phyloP scores from a whole-genome alignment of 2,329 filamentous ascomycete genomes.

The Trichoderma atrobrunneum region DNA sequence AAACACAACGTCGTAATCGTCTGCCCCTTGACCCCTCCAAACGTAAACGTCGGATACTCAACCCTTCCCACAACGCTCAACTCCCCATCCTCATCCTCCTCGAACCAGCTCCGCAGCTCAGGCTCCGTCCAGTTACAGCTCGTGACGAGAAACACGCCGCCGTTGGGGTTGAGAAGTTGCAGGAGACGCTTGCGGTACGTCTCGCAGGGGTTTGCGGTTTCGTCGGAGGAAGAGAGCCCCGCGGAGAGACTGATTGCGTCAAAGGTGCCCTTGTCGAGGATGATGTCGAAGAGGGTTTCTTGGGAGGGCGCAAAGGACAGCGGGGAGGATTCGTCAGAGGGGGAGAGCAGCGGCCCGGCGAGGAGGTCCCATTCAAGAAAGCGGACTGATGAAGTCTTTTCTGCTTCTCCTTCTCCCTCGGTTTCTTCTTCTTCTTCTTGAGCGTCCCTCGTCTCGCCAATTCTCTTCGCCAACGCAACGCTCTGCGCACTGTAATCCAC shows the following conservation, averaged over 20 bases:
- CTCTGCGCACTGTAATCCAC: conserved; percentile 83
- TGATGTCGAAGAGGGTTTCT: conserved; percentile 74
- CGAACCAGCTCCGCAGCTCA: conserved; percentile 81
- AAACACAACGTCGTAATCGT: conserved; percentile 88
- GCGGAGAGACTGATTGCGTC: conserved; percentile 82
- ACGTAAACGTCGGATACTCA: conserved; percentile 81
- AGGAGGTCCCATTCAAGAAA: conserved; percentile 65
- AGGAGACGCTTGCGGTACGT: conserved; percentile 69
- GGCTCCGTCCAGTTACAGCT: conserved; percentile 98
- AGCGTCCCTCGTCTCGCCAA: conserved; percentile 43
- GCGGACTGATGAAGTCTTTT: conserved; percentile 29
- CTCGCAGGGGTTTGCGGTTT: conserved; percentile 61
- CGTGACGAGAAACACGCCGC: conserved; percentile 78
- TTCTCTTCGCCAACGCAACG: conserved; percentile 67
- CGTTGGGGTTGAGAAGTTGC: conserved; percentile 59
- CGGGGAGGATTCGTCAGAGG: conserved; percentile 29
- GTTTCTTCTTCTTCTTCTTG: background rate
- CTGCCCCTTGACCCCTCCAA: conserved; percentile 84
- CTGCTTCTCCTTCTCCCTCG: background rate
- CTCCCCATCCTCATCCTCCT: conserved; percentile 39
- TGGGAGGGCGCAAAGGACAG: background rate
- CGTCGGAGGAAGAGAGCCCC: conserved; percentile 28
- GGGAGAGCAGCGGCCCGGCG: conserved; percentile 36
- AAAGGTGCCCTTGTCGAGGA: conserved; percentile 98
- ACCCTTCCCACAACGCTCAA: conserved; percentile 66